Evolutionary conservation across 805 yeast genomes (phyloP).

Genomic region (Metschnikowia cubensis): DNA sequence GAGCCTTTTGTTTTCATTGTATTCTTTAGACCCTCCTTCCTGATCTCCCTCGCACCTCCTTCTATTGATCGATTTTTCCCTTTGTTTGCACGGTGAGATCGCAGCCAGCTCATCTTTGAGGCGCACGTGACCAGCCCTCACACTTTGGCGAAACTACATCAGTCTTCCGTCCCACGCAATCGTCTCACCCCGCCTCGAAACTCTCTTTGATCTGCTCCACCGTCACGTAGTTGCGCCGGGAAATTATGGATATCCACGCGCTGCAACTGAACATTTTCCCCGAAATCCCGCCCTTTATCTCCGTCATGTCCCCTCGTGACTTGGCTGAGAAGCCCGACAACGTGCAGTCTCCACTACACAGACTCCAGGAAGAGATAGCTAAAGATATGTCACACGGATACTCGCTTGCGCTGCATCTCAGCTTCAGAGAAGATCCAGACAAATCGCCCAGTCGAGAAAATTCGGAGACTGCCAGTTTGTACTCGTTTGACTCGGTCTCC

Average conservation of each 20-base stretch:
- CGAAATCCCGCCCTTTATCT: background rate
- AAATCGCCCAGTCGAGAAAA: background rate
- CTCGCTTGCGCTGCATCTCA: background rate
- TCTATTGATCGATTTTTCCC: background rate
- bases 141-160: background rate
- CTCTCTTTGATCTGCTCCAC: background rate
- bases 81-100: background rate
- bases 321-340: constrained; percentile 5
- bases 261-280: background rate
- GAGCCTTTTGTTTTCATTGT: too few relatives aligned
- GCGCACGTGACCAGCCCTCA: constrained; percentile 1
- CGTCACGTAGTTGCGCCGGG: background rate
- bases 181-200: background rate
- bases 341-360: constrained; percentile 17
- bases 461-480: constrained; percentile 27
- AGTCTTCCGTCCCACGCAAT: constrained; percentile 1
- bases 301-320: constrained; percentile 2
- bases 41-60: background rate
- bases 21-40: too few relatives aligned
- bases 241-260: background rate
- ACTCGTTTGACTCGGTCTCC: constrained; percentile 42
- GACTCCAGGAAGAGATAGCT: constrained; percentile 17
- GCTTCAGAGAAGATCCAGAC: background rate
- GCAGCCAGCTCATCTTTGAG: background rate
- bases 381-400: constrained; percentile 7